Evolutionary conservation across 495 filamentous ascomycete genomes (phyloP).

Genomic region (Beverwykella pulmonaria): DNA sequence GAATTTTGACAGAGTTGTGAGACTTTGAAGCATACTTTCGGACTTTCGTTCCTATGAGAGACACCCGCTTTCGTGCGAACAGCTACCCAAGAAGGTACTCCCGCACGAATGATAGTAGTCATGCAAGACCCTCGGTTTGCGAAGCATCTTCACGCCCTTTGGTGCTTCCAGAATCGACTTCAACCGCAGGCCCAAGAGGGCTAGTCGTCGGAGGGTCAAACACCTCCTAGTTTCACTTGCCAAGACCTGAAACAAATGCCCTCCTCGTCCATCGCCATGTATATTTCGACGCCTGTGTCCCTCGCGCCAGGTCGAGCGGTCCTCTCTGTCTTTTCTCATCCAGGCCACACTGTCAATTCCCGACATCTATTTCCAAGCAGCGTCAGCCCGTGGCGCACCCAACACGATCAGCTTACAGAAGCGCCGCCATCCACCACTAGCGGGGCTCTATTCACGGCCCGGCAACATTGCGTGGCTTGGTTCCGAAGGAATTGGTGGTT

Average conservation of each 20-base stretch:
- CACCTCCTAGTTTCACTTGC: neutral
- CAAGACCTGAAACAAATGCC: conserved; percentile 1
- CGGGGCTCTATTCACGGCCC: neutral
- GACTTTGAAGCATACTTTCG: too few relatives aligned
- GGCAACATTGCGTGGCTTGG: conserved; percentile 8
- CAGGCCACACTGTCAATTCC: neutral
- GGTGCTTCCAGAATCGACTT: neutral
- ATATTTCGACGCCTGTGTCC: neutral
- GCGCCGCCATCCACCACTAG: neutral
- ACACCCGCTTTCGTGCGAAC: too few relatives aligned
- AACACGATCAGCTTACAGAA: neutral
- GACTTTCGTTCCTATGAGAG: too few relatives aligned
- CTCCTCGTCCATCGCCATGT: neutral
- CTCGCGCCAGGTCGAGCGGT: neutral
- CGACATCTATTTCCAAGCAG: neutral
- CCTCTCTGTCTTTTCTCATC: neutral
- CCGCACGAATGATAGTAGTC: too few relatives aligned
- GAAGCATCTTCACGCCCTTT: neutral
- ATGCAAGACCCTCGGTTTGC: neutral
- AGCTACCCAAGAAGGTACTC: too few relatives aligned
- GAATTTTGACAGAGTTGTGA: too few relatives aligned
- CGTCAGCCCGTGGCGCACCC: neutral
- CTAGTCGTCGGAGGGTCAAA: neutral
- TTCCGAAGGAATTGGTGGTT: neutral
- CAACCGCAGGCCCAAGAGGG: neutral